phyloP scores from a whole-genome alignment of 1,139 yeast genomes.

The Nakaseomyces sp. region DNA sequence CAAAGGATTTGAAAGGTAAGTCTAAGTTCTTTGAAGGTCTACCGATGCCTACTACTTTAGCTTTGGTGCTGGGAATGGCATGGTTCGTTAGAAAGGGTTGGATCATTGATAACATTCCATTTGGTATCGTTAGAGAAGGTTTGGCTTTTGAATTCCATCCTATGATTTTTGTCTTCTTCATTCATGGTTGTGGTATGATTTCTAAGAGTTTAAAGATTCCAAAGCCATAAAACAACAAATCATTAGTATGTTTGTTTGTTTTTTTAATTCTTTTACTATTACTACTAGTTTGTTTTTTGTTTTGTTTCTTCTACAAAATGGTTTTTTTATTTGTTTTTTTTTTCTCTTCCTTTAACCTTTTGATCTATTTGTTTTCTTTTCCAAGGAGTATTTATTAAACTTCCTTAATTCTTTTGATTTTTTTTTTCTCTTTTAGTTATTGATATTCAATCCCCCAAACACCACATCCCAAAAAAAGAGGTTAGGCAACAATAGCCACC shows the following conservation, averaged over 20 bases:
- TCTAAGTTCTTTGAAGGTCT: constrained; percentile 84
- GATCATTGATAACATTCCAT: constrained; percentile 45
- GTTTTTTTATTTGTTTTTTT: no score
- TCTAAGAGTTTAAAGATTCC: constrained; percentile 87
- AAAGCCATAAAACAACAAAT: constrained; percentile 54
- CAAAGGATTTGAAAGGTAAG: constrained; percentile 79
- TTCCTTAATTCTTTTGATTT: no score
- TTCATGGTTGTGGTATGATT: constrained; percentile 87
- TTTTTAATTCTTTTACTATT: no score
- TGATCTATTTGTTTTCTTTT: no score
- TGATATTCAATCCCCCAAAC: no score
- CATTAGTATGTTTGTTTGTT: background rate
- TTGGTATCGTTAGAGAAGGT: constrained; percentile 50
- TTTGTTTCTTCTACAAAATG: background rate
- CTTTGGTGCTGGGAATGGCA: constrained; percentile 67
- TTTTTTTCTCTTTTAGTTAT: no score
- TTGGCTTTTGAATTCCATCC: constrained; percentile 68
- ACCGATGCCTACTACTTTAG: constrained; percentile 84
- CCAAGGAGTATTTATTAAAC: no score
- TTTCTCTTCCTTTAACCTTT: no score
- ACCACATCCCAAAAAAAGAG: no score
- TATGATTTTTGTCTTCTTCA: constrained; percentile 49
- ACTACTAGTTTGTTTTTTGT: no score
- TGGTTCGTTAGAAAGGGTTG: constrained; percentile 45
- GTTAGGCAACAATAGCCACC: no score